Conservation (phyloP, 202 grass and related monocot species). For the Saccharum hybrid region DNA sequence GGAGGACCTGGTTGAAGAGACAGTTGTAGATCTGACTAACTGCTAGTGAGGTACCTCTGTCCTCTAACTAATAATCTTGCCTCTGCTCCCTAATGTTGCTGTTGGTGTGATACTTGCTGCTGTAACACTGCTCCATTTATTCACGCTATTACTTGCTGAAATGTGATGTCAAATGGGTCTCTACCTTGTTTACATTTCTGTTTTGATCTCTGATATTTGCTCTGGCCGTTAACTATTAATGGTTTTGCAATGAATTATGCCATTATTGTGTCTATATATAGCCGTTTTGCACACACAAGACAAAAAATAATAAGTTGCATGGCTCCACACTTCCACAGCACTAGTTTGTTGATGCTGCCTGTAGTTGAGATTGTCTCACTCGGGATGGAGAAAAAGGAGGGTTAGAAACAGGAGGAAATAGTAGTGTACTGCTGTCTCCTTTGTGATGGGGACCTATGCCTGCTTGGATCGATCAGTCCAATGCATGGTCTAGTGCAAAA, state of each 20-base stretch:
- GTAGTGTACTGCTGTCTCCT: constrained; percentile 9
- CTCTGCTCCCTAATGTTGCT: constrained; percentile 32
- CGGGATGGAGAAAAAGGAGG: constrained; percentile 20
- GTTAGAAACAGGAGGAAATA: background rate
- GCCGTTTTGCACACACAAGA: background rate
- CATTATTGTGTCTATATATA: background rate
- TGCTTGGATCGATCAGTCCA: constrained; percentile 22
- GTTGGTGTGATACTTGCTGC: constrained; percentile 47
- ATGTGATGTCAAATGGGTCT: constrained; percentile 44
- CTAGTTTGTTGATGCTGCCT: constrained; percentile 19
- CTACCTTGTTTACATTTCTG: constrained; percentile 6
- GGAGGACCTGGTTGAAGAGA: constrained; percentile 72
- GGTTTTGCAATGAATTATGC: constrained; percentile 23
- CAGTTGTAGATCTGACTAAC: constrained; percentile 56
- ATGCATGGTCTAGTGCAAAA: constrained; percentile 49
- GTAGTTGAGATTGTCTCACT: constrained; percentile 34
- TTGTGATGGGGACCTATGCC: constrained; percentile 12
- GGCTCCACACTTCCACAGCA: background rate
- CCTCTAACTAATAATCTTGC: constrained; percentile 53
- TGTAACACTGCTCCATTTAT: constrained; percentile 61
- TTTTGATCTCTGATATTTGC: constrained; percentile 27
- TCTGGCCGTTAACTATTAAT: constrained; percentile 22
- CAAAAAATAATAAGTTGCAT: constrained; percentile 34
- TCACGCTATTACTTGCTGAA: constrained; percentile 43
- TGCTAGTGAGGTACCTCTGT: constrained; percentile 52